Evolutionary conservation across 2,329 filamentous ascomycete species (phyloP).

Genomic region (Xylaria sp.): DNA sequence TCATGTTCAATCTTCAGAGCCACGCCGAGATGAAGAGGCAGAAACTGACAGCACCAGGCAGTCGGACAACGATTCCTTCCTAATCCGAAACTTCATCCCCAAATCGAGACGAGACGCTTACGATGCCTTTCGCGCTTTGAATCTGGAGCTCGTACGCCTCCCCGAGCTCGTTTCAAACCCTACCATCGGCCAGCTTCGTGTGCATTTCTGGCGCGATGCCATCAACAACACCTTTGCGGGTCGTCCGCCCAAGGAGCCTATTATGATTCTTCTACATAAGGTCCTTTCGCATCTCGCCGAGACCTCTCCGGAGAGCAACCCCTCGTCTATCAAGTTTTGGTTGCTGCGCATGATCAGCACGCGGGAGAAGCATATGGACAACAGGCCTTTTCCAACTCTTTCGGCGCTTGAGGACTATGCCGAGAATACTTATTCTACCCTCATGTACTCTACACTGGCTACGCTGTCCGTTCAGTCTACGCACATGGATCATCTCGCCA

Average conservation of each 20-base stretch:
- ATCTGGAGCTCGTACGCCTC: conserved; percentile 87
- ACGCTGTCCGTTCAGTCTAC: conserved; percentile 79
- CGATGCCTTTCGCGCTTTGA: conserved; percentile 87
- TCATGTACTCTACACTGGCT: conserved; percentile 87
- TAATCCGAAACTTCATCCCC: conserved; percentile 85
- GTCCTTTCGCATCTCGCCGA: conserved; percentile 68
- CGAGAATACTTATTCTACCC: conserved; percentile 91
- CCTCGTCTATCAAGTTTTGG: conserved; percentile 71
- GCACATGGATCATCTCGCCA: conserved; percentile 89
- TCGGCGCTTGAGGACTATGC: conserved; percentile 83
- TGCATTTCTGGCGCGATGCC: conserved; percentile 94
- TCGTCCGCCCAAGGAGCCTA: conserved; percentile 84
- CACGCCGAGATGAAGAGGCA: neutral
- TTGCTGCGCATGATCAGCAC: conserved; percentile 78
- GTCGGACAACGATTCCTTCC: conserved; percentile 87
- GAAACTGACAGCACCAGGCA: conserved; percentile 58
- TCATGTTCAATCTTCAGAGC: no score
- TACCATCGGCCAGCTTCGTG: conserved; percentile 85
- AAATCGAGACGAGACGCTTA: conserved; percentile 78
- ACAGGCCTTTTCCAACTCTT: conserved; percentile 78
- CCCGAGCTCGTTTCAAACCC: conserved; percentile 88
- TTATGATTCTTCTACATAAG: conserved; percentile 80
- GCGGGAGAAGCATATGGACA: conserved; percentile 81
- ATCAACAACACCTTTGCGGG: conserved; percentile 79
- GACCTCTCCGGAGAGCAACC: conserved; percentile 46